Evolutionary conservation across 2,329 filamentous ascomycete species (phyloP), one percentile per base, ranked within the genome.

Genomic region (Parasarocladium wereldwijsianum): DNA sequence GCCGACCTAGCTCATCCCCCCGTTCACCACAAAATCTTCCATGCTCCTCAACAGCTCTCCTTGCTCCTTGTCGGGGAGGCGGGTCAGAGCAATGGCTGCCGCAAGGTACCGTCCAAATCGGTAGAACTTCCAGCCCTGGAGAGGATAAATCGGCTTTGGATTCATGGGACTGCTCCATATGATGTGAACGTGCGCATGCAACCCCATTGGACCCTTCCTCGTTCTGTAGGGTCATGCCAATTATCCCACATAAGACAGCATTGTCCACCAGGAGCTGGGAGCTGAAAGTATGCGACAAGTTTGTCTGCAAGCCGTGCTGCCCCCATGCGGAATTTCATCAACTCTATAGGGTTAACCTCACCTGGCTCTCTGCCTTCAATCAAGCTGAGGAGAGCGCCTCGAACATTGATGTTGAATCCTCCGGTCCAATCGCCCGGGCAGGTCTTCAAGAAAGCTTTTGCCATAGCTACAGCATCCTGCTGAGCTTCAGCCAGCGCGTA

Each of bases 211-310:
- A n/a, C n/a, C n/a, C n/a, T n/a, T n/a, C n/a, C n/a, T n/a, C 27
- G 8, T 29, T 22, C 19, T 22, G 21, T 13, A 8, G 16, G n/a
- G 14, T 17, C 21, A 19, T 29, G 13, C 14, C 5, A 22, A 5
- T 22, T 4, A 19, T 29, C 27, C 27, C 27, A 29, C 27, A 22
- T 29, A 6, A 29, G 27, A 22, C 27, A 29, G 27, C 13, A 22
- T 29, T 29, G 27, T 13, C n/a, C 18, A 22, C 23, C 19, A 22
- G 27, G 27, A 22, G 23, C 14, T 22, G 27, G 27, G 17, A 29
- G 27, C 12, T 14, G 7, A 14, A 29, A 29, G 23, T 14, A 16
- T 21, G 27, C 18, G 12, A 29, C 17, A 10, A 29, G 17, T 12
- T 22, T 29, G 9, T 29, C 27, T 21, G 27, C 27, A 10, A 15